Percentiles rank a stretch among this genome's conserved stretches.
Conservation (phyloP, 2,329 filamentous ascomycete genomes). For the Cercospora sp. region DNA sequence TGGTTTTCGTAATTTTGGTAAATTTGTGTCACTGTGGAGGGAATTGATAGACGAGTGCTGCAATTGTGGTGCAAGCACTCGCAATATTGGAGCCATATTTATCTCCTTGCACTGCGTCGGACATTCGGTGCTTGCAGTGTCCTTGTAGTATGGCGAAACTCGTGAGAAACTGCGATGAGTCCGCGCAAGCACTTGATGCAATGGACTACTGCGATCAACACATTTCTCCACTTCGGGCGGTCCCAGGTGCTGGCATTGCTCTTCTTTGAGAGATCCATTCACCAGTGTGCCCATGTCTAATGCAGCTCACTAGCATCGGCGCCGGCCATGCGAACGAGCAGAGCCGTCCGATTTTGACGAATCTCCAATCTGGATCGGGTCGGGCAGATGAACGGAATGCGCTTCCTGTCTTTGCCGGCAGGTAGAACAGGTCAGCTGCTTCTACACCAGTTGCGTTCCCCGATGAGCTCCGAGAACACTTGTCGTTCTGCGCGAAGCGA, state of each 20-base stretch:
- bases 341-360: no score
- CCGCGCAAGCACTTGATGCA: neutral
- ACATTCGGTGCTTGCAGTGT: neutral
- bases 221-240: neutral
- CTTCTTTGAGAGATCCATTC: neutral
- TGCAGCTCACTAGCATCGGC: neutral
- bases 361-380: neutral
- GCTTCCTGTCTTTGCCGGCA: neutral
- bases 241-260: neutral
- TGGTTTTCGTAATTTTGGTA: no score
- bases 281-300: neutral
- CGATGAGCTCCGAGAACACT: neutral
- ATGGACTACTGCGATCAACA: neutral
- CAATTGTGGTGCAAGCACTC: neutral
- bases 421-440: neutral
- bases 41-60: no score
- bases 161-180: neutral
- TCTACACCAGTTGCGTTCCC: neutral
- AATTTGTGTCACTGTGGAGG: no score
- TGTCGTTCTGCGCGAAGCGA: neutral
- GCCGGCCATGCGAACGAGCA: neutral
- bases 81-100: neutral
- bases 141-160: neutral
- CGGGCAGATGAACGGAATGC: neutral
- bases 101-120: neutral